Conservation (phyloP, 805 yeast genomes). For the Blastobotrys attinorum region DNA sequence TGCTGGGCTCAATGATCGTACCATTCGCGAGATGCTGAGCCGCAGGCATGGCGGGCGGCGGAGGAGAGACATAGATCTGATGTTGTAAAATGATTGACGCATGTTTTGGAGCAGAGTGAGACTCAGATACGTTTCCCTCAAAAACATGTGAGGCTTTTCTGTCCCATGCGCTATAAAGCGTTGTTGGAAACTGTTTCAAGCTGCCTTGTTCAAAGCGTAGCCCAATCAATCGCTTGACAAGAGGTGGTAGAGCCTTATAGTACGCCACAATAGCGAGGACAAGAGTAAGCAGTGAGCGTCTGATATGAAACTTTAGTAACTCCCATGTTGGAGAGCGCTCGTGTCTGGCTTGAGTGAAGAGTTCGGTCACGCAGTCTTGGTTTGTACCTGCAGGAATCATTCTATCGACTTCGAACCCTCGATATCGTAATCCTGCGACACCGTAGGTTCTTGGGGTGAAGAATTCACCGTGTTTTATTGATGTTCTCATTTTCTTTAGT, state of each 20-base stretch:
- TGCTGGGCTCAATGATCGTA: background rate
- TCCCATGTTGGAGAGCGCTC: constrained; percentile 11
- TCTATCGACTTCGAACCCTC: constrained; percentile 17
- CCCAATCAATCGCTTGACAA: background rate
- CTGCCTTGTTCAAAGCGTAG: constrained; percentile 3
- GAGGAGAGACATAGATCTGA: constrained; percentile 1
- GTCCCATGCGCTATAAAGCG: background rate
- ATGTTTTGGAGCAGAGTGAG: constrained; percentile 2
- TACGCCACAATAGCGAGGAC: constrained; percentile 5
- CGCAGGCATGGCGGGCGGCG: constrained; percentile 4
- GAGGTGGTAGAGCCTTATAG: constrained; percentile 2
- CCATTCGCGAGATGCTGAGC: constrained; percentile 1
- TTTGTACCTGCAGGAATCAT: constrained; percentile 18
- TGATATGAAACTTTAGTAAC: constrained; percentile 16
- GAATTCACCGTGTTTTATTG: background rate
- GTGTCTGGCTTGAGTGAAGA: background rate
- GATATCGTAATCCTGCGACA: constrained; percentile 7
- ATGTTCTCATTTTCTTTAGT: background rate
- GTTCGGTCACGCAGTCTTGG: constrained; percentile 4
- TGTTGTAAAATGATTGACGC: background rate
- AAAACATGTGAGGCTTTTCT: background rate
- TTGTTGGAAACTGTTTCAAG: background rate
- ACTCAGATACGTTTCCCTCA: background rate
- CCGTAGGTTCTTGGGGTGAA: constrained; percentile 3
- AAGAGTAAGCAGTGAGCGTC: constrained; percentile 11